These are phyloP conservation scores for Thymus mandschuricus DNA, from an alignment of 257 asterid genomes.

Conservation along the genomic window DNA sequence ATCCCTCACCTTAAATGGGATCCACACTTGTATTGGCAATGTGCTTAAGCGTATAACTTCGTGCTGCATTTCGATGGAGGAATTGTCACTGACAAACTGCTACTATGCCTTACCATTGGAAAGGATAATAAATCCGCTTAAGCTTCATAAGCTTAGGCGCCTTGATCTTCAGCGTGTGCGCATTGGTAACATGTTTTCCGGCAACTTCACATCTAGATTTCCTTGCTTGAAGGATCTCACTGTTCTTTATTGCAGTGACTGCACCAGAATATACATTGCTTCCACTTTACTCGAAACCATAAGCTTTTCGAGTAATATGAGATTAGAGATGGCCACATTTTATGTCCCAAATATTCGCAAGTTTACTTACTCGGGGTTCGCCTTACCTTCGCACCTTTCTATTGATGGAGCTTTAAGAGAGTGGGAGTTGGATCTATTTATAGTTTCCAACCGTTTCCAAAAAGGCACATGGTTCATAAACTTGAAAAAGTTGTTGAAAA, in stretches of 20 bases:
- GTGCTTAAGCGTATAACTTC: neutral
- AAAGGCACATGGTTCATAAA: neutral
- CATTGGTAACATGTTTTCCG: neutral
- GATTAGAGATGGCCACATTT: neutral
- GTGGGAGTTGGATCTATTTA: neutral
- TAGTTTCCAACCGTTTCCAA: neutral
- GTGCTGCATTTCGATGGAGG: slow-evolving; percentile 5
- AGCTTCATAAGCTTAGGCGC: neutral
- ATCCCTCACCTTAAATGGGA: neutral
- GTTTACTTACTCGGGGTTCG: neutral
- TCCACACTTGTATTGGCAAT: no score
- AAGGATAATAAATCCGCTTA: no score
- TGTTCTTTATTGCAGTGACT: neutral
- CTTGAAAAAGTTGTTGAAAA: neutral
- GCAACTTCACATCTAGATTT: slow-evolving; percentile 1
- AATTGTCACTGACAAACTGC: no score
- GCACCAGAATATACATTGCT: neutral
- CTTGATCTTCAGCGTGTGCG: neutral
- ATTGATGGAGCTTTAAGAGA: neutral
- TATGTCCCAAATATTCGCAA: slow-evolving; percentile 6
- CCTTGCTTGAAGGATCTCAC: slow-evolving; percentile 17
- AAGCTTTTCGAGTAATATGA: neutral
- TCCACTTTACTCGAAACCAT: neutral
- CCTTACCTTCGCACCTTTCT: neutral
- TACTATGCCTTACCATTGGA: no score